Conservation (phyloP, 1,284 basidiomycete species). For the Apiotrichum mycotoxinovorans region DNA sequence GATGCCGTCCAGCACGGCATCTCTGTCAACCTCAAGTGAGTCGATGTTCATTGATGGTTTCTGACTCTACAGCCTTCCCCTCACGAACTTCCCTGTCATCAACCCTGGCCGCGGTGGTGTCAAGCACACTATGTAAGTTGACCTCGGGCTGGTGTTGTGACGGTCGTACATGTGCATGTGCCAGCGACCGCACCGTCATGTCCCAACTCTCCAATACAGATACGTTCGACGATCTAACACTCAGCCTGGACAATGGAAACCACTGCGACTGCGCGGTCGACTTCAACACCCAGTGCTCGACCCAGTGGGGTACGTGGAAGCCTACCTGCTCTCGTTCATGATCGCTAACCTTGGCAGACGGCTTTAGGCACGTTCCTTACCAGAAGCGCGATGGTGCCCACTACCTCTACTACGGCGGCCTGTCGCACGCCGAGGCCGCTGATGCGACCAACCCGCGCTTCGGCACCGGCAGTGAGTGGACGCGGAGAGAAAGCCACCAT, state of each 20-base stretch:
- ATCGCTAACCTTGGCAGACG: too few relatives aligned
- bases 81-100: constrained; percentile 7
- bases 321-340: too few relatives aligned
- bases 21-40: constrained; percentile 36
- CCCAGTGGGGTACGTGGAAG: constrained; percentile 52
- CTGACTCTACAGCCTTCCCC: constrained; percentile 8
- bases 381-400: constrained; percentile 14
- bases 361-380: constrained; percentile 28
- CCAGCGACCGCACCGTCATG: too few relatives aligned
- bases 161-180: too few relatives aligned
- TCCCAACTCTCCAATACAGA: too few relatives aligned
- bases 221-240: background rate
- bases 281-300: constrained; percentile 49
- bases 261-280: constrained; percentile 36
- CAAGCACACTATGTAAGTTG: constrained; percentile 9
- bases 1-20: constrained; percentile 34
- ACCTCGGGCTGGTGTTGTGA: too few relatives aligned
- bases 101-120: background rate
- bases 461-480: constrained; percentile 18
- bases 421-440: constrained; percentile 9
- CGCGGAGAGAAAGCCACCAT: background rate
- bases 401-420: constrained; percentile 17
- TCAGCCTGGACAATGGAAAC: background rate
- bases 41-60: background rate
- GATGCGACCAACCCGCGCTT: constrained; percentile 6